A percentile compares a stretch with the other conserved stretches of the same genome.
Evolutionary conservation across 306 rosid genomes (phyloP).

Genomic region (Corylus avellana): DNA sequence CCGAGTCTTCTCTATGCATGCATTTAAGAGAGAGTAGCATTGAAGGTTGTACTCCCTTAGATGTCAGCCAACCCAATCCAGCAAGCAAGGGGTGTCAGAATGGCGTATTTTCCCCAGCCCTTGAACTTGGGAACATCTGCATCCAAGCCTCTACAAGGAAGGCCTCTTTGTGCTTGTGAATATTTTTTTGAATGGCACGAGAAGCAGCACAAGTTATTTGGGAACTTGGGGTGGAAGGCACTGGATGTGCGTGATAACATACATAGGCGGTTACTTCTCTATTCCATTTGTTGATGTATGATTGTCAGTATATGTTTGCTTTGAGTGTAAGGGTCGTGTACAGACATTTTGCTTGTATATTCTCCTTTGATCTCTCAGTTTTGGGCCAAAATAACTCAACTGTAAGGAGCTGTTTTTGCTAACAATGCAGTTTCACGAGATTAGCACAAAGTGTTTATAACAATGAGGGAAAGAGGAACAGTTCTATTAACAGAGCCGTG

Average conservation of each 20-base stretch:
- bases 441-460: neutral
- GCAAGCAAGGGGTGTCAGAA: neutral
- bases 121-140: neutral
- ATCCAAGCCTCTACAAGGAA: neutral
- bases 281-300: neutral
- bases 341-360: neutral
- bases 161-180: neutral
- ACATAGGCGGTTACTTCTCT: neutral
- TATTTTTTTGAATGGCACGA: neutral
- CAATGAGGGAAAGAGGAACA: neutral
- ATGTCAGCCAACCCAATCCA: neutral
- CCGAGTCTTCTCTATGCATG: too few species aligned
- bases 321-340: conserved; percentile 12
- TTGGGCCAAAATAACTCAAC: conserved; percentile 20
- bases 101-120: neutral
- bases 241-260: neutral
- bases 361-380: conserved; percentile 12
- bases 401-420: conserved; percentile 9
- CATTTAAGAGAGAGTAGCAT: too few species aligned
- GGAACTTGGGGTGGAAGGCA: neutral
- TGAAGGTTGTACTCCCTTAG: conserved; percentile 1
- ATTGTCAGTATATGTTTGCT: neutral
- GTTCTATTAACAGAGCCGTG: neutral
- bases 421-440: neutral
- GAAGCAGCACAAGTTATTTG: neutral